Base-by-base conservation (phyloP, 805 yeast species). In the Barnettozyma populi region DNA sequence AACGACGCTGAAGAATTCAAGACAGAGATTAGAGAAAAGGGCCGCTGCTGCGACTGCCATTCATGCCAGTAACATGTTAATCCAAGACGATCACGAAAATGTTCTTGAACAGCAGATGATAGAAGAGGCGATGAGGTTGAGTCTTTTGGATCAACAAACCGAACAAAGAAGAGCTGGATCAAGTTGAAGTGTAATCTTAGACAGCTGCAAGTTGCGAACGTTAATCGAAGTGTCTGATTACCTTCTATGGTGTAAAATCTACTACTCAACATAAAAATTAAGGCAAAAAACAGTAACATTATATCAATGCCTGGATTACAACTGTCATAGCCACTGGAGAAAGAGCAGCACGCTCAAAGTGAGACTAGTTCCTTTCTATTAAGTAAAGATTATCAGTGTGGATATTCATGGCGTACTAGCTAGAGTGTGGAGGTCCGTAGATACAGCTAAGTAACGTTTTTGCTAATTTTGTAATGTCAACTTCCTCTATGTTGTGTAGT, bases 11-110 rank as follows among this genome's bases (percentile, higher is more conserved):
- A 71, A 75, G 8, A 73, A 79, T 44, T 96, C 96, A 5, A 76
- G 90, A 44, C 75, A 82, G 49, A 82, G 82, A 54, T 68, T 89
- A 32, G 96, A 95, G 0, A 76, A 95, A 49, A 76, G 89, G 58
- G 83, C 97, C 0, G 97, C 97, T 0, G 88, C 96, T 13, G 98
- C 98, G 0, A 87, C 88, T 31, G 96, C 96, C 0, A 78, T 92
- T 36, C 98, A 92, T 66, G 90, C 95, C 2, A 81, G 95, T 11
- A 89, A 90, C 48, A 75, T 88, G 57, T 62, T 89, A 29, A 71
- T 84, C 14, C 71, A 67, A 14, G 57, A 62, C n/a, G 59, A 57
- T 18, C 42, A 25, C n/a, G 62, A 55, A 52, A 25, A 56, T 57
- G 81, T 77, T 27, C 52, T 81, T 40, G 88, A 90, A 63, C 86